Evolutionary conservation across 805 yeast genomes (phyloP).

Genomic region (Yamadazyma tumulicola): DNA sequence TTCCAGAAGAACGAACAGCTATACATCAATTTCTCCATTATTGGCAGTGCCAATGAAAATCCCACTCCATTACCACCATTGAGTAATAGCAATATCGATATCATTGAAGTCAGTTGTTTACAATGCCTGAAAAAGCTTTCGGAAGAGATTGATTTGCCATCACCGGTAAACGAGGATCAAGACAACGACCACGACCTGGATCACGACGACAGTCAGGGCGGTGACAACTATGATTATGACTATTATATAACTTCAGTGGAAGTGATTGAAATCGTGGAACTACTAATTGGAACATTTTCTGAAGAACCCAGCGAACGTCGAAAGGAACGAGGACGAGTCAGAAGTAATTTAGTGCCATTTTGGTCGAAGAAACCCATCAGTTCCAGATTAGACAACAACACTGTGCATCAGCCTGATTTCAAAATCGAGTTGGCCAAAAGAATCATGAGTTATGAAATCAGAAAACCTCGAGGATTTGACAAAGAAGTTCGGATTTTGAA

Average conservation of each 20-base stretch:
- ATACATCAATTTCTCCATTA: conserved; percentile 46
- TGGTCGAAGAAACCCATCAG: conserved; percentile 62
- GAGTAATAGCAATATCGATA: conserved; percentile 44
- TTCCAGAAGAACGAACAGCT: conserved; percentile 47
- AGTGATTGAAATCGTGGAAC: conserved; percentile 61
- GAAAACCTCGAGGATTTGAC: conserved; percentile 68
- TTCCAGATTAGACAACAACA: conserved; percentile 35
- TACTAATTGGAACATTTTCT: conserved; percentile 49
- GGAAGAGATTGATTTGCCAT: conserved; percentile 12
- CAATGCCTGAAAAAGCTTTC: conserved; percentile 32
- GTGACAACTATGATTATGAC: conserved; percentile 24
- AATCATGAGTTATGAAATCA: conserved; percentile 58
- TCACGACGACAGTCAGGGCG: conserved; percentile 2
- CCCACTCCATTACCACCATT: conserved; percentile 37
- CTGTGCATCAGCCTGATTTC: conserved; percentile 27
- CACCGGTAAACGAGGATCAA: conserved; percentile 6
- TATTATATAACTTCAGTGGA: conserved; percentile 64
- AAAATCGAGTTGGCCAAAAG: conserved; percentile 58
- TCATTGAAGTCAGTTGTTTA: conserved; percentile 59
- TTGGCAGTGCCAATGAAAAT: conserved; percentile 49
- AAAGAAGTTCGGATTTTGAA: conserved; percentile 61
- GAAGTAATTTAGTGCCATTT: conserved; percentile 64
- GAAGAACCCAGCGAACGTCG: conserved; percentile 50
- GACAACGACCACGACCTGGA: background rate
- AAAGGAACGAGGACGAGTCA: conserved; percentile 61